Base-by-base conservation (phyloP, 345 rosid genomes). In the Corchorus olitorius region DNA sequence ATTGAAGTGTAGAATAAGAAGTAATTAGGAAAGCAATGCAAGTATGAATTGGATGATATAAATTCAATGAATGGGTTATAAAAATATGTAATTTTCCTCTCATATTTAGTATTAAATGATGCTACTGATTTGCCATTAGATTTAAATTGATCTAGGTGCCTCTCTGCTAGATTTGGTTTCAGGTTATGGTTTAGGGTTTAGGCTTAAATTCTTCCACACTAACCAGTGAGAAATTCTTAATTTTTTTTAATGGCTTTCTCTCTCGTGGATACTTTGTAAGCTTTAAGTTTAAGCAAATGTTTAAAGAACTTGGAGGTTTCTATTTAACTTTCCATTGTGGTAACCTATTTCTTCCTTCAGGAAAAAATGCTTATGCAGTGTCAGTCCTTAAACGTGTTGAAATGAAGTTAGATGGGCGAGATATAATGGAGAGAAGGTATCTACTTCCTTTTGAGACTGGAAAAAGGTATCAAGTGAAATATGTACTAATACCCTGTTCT, bases 341-440 rank as follows among this genome's bases (percentile, higher is more conserved):
- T 56, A 27, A 61, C 45, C 7, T 73, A 70, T 77, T 49, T 45
- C 76, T 65, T 8, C 55, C 52, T 74, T 58, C 75, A 94, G 97
- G 90, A 80, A 92, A 91, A 89, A 92, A 94, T 83, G 87, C 92
- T 80, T 92, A 92, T 75, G 98, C 97, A 52, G 16, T 92, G 83
- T 90, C 94, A 33, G 93, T 94, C 73, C 85, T 94, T 73, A 87
- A 82, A 84, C 87, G 88, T 48, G 80, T 94, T 34, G 97, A 94
- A 87, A 86, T 87, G 93, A 94, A 91, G 79, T 77, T 94, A 84
- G 97, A 92, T 78, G 97, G 97, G 46, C 88, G 77, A 43, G 93
- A 85, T 82, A 83, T 94, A 85, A 83, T 81, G 60, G 89, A 90
- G 54, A 84, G 81, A 78, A 88, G 90, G 98, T 92, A 86, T 53